These are phyloP conservation scores for Neurospora sp. DNA, from an alignment of 495 filamentous ascomycete genomes.

Conservation along the genomic window DNA sequence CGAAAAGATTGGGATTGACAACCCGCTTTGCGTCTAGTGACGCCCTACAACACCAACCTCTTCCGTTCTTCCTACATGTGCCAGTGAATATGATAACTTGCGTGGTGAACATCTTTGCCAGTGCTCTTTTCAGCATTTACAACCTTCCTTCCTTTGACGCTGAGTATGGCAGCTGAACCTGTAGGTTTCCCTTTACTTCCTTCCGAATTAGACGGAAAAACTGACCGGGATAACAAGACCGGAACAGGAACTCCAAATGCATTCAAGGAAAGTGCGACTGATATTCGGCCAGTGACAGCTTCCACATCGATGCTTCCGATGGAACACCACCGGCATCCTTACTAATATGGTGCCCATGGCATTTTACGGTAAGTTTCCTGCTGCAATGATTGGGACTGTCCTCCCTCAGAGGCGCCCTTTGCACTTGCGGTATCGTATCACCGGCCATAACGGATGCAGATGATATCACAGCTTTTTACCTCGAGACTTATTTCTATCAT, in stretches of 20 bases:
- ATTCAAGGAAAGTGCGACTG: not conserved
- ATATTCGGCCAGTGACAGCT: not conserved
- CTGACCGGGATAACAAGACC: not conserved
- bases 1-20: not conserved
- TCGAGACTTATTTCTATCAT: not conserved
- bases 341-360: not conserved
- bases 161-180: not conserved
- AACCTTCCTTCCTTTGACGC: not conserved
- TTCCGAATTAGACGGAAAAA: not conserved
- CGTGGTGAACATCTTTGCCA: not conserved
- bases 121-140: not conserved
- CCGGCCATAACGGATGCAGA: not conserved
- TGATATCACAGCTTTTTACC: not conserved
- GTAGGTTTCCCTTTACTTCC: not conserved
- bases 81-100: not conserved
- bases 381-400: not conserved
- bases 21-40: not conserved
- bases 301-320: too few relatives aligned
- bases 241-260: not conserved
- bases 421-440: not conserved
- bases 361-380: not conserved
- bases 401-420: not conserved
- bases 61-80: not conserved
- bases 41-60: not conserved
- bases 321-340: not conserved